Evolutionary conservation across 441 rosid species (phyloP), one percentile per base, ranked within the genome.

Genomic region (Erodium moschatum): DNA sequence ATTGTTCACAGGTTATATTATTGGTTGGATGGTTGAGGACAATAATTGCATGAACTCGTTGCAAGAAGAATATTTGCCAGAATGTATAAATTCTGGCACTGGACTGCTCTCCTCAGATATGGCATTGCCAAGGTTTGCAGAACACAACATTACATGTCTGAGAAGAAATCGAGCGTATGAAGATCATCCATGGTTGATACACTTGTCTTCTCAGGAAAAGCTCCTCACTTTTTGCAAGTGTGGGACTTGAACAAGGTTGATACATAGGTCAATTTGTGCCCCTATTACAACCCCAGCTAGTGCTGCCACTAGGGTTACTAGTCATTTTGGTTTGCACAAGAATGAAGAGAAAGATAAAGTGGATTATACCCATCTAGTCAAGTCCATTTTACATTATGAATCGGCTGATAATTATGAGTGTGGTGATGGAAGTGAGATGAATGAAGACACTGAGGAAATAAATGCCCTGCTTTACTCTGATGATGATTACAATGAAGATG

Each of bases 381-480:
- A 15, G 12, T 15, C 60, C 9, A 0, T 52, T 52, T 52, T 52
- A 16, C 16, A 52, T 76, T 67, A n/a, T 16, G 35, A 29, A 29
- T 61, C 54, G 44, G 24, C 73, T 70, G 83, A 81, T 71, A 52
- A 52, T 52, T 52, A 52, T 52, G 60, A n/a, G 18, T 52, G 18
- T n/a, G 21, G 8, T 6, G 73, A 80, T 29, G 33, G 33, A 29
- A 29, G 33, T 67, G 85, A 82, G 73, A 84, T 84, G 87, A 81
- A 67, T 0, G 89, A 85, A 74, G 87, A 85, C 64, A 79, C 87
- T 0, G 86, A 85, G 48, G 89, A 83, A 67, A 76, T 85, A 54
- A 73, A 85, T 74, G 89, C 89, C 1, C 42, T 85, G 72, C 89
- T 85, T 65, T 85, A 81, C 70, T 85, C 79, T 64, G 89, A 74